Evolutionary conservation across 2,329 filamentous ascomycete species (phyloP), one percentile per base, ranked within the genome.

Genomic region (Trichoderma endophyticum): DNA sequence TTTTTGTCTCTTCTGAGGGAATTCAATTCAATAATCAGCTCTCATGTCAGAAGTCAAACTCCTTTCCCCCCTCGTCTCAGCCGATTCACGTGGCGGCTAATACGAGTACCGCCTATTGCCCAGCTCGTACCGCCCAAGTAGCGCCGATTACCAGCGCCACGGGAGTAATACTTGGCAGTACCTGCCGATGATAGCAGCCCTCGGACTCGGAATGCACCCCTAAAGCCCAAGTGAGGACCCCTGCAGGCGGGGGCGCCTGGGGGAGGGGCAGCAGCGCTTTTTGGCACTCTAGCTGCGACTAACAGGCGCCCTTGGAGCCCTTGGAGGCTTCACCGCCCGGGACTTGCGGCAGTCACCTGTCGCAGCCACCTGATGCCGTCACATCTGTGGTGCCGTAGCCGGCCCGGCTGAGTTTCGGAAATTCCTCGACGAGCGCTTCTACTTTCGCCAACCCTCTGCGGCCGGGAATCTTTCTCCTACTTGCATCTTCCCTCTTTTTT

Each of bases 311-410:
- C 24, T 39, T 26, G 6, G 51, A 54, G 21, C 18, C 36, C 26
- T 21, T 48, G 15, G 28, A 21, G 43, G 28, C 26, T 51, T 62
- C 56, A 62, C 66, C 57, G 66, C 66, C 66, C 66, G 66, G 66
- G 60, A 61, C 36, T 28, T 63, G 64, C 43, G 56, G 36, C 62
- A 68, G 70, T 72, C 70, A 72, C 63, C 70, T 72, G 70, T 34
- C 68, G 57, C 54, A 71, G 73, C 73, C 73, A 72, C 72, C 73
- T 74, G 73, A 75, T 74, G 74, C 74, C 72, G 73, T 75, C 73
- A 75, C 74, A 70, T 61, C 64, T 48, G 24, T 60, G 26, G 18
- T 30, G 24, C 63, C 48, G 43, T 65, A n/a, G 36, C 28, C 26
- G 51, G 36, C 8, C 36, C 63, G 70, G 70, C 64, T 72, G 70